Conservation (phyloP, 495 filamentous ascomycete genomes). For the Amorphotheca resinae region DNA sequence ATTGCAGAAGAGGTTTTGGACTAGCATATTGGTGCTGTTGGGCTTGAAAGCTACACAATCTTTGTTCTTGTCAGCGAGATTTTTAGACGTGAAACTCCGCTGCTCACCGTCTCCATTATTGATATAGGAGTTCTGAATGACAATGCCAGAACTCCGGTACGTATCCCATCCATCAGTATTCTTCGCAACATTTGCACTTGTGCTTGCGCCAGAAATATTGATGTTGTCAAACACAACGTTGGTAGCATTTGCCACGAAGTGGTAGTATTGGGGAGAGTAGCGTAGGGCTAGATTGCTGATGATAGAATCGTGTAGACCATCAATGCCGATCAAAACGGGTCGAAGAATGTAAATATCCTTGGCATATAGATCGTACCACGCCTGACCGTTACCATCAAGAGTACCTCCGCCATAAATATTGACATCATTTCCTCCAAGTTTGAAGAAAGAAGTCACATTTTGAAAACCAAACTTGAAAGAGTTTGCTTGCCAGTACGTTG, state of each 20-base stretch:
- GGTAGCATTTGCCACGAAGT: constrained; percentile 54
- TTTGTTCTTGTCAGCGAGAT: constrained; percentile 4
- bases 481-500: constrained; percentile 52
- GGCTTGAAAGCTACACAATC: constrained; percentile 73
- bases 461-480: constrained; percentile 49
- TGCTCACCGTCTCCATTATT: constrained; percentile 51
- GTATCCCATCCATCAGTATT: constrained; percentile 64
- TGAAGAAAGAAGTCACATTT: constrained; percentile 57
- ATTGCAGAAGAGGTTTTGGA: constrained; percentile 57
- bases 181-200: constrained; percentile 42
- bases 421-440: constrained; percentile 54
- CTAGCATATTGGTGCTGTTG: constrained; percentile 60
- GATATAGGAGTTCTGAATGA: constrained; percentile 56
- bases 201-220: constrained; percentile 44
- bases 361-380: constrained; percentile 55
- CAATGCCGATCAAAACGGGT: constrained; percentile 49
- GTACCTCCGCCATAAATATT: constrained; percentile 54
- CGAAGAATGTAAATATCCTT: constrained; percentile 41
- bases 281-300: constrained; percentile 49
- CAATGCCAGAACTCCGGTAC: constrained; percentile 47
- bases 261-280: constrained; percentile 55
- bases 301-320: constrained; percentile 46
- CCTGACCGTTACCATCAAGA: constrained; percentile 54
- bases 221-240: constrained; percentile 56
- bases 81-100: constrained; percentile 4